A percentile compares a stretch with the other conserved stretches of the same genome.
phyloP scores from a whole-genome alignment of 495 filamentous ascomycete species.

The Aspergillus hancockii region DNA sequence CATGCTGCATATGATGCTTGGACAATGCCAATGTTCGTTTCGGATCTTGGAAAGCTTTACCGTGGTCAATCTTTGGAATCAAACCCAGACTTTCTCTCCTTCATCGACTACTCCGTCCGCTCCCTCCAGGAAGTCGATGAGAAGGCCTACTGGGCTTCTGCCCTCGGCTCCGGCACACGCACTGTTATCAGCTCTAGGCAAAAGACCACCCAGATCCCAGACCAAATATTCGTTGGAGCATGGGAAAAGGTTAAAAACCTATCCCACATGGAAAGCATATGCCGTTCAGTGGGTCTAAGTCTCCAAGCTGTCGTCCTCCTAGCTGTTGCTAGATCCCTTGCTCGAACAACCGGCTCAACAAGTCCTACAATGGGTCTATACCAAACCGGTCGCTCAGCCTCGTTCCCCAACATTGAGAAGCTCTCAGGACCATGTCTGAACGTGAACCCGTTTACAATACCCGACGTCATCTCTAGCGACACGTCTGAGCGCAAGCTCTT shows the following conservation, averaged over 20 bases:
- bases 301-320: constrained; percentile 34
- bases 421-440: constrained; percentile 33
- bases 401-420: constrained; percentile 23
- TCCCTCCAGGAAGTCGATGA: constrained; percentile 24
- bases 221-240: constrained; percentile 24
- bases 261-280: constrained; percentile 20
- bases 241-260: constrained; percentile 29
- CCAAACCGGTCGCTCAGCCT: constrained; percentile 33
- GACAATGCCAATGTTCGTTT: constrained; percentile 31
- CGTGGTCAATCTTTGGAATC: constrained; percentile 9
- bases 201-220: background rate
- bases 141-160: constrained; percentile 24
- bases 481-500: constrained; percentile 4
- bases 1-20: constrained; percentile 40
- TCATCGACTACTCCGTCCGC: constrained; percentile 25
- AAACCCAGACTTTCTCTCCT: constrained; percentile 20
- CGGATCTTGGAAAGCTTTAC: constrained; percentile 32
- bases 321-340: constrained; percentile 29
- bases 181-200: constrained; percentile 18
- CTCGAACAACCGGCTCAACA: constrained; percentile 17
- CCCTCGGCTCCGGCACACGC: constrained; percentile 10
- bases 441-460: constrained; percentile 28
- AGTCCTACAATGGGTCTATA: constrained; percentile 36
- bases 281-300: constrained; percentile 19
- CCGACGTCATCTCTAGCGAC: constrained; percentile 1